A percentile compares a stretch with the other conserved stretches of the same genome.
Conservation (phyloP, 129 eudicot genomes). For the Flaveria brownii region DNA sequence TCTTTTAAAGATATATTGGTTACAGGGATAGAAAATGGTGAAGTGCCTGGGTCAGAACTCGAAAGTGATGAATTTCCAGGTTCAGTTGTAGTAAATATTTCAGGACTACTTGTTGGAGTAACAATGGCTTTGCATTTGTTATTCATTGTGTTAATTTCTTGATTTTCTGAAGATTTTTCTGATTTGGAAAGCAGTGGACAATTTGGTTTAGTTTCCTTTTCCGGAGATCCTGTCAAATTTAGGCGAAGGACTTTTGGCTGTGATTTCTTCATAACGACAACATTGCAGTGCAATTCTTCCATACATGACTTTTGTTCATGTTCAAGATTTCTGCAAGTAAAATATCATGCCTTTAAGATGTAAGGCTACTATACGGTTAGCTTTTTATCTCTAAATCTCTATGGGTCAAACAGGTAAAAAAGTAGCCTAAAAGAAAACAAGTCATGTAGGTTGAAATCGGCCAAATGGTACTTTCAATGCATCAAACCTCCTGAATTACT, state of each 20-base stretch:
- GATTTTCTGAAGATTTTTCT: constrained; percentile 40
- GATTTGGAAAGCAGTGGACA: constrained; percentile 26
- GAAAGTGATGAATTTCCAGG: constrained; percentile 89
- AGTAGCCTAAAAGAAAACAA: background rate
- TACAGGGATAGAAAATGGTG: constrained; percentile 64
- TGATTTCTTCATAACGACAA: constrained; percentile 80
- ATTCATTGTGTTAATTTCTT: constrained; percentile 40
- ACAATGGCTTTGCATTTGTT: constrained; percentile 38
- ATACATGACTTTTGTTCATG: constrained; percentile 76
- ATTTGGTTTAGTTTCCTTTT: constrained; percentile 42
- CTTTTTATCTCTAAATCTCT: no score
- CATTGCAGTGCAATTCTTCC: constrained; percentile 95
- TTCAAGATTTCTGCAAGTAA: constrained; percentile 74
- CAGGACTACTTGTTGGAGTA: constrained; percentile 95
- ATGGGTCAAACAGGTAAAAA: background rate
- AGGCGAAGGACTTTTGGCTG: constrained; percentile 89
- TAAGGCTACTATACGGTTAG: background rate
- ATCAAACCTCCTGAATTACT: no score
- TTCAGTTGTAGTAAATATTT: constrained; percentile 79
- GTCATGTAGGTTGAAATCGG: background rate
- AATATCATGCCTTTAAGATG: background rate
- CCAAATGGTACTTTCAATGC: no score
- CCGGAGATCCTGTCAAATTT: constrained; percentile 67
- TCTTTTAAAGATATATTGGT: constrained; percentile 32
- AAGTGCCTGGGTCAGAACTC: constrained; percentile 87